A percentile compares a stretch with the other conserved stretches of the same genome.
Conservation (phyloP, 2,329 filamentous ascomycete species). For the Fusarium sp. region DNA sequence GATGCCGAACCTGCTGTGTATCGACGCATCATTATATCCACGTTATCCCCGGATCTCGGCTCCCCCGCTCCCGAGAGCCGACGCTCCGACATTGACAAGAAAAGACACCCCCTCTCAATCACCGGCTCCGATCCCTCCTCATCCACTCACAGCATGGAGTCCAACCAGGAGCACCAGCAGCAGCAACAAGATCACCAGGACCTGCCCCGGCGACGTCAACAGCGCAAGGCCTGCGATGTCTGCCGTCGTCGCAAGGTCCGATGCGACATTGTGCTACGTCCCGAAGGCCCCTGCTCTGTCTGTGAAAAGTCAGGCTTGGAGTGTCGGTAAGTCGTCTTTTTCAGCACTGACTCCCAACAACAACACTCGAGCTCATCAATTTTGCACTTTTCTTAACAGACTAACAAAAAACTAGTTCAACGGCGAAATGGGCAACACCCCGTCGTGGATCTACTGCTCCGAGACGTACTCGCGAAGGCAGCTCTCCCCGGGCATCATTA, state of each 20-base stretch:
- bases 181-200: constrained; percentile 3
- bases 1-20: neutral
- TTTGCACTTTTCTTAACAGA: neutral
- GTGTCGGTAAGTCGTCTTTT: constrained; percentile 36
- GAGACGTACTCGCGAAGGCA: constrained; percentile 5
- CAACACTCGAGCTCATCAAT: neutral
- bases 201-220: constrained; percentile 45
- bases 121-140: constrained; percentile 37
- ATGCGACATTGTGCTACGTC: constrained; percentile 37
- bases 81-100: constrained; percentile 9
- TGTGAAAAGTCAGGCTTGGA: constrained; percentile 43
- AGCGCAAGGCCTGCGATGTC: constrained; percentile 43
- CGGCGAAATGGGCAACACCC: constrained; percentile 39
- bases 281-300: constrained; percentile 35
- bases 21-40: neutral
- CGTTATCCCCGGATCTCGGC: constrained; percentile 3
- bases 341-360: neutral
- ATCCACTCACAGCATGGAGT: constrained; percentile 21
- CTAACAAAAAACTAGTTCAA: constrained; percentile 26
- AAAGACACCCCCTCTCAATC: neutral
- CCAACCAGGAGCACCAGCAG: neutral
- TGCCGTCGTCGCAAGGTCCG: constrained; percentile 43
- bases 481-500: constrained; percentile 13
- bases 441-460: constrained; percentile 20
- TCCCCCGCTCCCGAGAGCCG: constrained; percentile 14